Conservation (phyloP, 495 filamentous ascomycete species). For the Aspergillus incahuasiensis region DNA sequence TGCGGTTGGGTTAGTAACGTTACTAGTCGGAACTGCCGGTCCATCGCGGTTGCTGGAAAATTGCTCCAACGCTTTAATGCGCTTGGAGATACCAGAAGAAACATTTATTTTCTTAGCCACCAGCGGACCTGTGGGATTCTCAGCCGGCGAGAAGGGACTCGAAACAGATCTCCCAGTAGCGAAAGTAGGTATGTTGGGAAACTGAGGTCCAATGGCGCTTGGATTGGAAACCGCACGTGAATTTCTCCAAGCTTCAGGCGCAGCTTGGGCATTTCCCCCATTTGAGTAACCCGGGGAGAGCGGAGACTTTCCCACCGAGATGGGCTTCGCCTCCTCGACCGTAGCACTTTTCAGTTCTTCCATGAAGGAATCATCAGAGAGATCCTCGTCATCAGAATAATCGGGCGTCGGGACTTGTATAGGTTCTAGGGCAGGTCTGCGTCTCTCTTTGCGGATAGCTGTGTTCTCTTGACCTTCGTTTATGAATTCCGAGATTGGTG, state of each 20-base stretch:
- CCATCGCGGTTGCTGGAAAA: conserved; percentile 52
- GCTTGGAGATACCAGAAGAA: conserved; percentile 81
- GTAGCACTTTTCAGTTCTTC: conserved; percentile 81
- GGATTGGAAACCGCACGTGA: conserved; percentile 53
- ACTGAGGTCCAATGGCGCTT: conserved; percentile 24
- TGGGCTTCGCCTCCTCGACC: conserved; percentile 76
- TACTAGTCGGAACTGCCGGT: conserved; percentile 18
- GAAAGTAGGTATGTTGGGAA: conserved; percentile 37
- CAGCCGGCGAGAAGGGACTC: conserved; percentile 27
- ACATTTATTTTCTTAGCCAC: conserved; percentile 73
- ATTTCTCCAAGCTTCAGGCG: conserved; percentile 34
- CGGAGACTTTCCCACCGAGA: conserved; percentile 80
- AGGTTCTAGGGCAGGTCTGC: conserved; percentile 48
- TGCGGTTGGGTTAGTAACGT: conserved; percentile 22
- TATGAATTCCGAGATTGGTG: conserved; percentile 21
- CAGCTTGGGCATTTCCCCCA: conserved; percentile 23
- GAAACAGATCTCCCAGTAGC: conserved; percentile 37
- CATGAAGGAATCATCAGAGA: conserved; percentile 84
- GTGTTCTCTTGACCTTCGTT: conserved; percentile 15
- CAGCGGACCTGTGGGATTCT: conserved; percentile 27
- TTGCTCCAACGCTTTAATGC: conserved; percentile 82
- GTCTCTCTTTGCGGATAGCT: conserved; percentile 38
- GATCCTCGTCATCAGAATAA: conserved; percentile 57
- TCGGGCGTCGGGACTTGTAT: conserved; percentile 53
- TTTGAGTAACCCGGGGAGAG: conserved; percentile 60